Evolutionary conservation across 495 filamentous ascomycete genomes (phyloP), one percentile per base, ranked within the genome.

Genomic region (Tuber aestivum): DNA sequence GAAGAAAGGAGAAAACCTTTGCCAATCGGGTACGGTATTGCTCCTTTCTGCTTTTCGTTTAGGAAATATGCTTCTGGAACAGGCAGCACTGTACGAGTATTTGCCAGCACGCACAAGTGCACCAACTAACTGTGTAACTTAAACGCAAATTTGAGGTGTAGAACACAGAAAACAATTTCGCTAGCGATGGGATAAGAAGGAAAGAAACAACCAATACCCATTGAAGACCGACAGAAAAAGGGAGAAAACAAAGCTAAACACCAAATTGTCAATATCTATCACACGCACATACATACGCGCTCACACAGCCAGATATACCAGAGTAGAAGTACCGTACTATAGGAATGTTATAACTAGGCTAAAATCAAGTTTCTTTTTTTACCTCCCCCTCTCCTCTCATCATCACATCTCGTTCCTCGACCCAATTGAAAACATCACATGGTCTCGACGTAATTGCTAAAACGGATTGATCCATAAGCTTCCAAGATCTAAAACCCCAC

Each of bases 371-470:
- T 61, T 61, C n/a, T 61, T 32, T 27, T 61, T 32, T 16, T 35
- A 35, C 3, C 56, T 18, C 18, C 35, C 12, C 48, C 3, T 35
- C 20, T 32, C n/a, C 23, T 16, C 32, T 20, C 4, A 14, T 3
- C 56, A 20, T 3, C 50, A 61, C 10, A 27, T 14, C 50, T 35
- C 14, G 27, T 65, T 65, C 56, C 56, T 35, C 56, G 18, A 65
- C 56, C 56, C 12, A 65, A 65, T 65, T 18, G 14, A 35, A 5
- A 65, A 65, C 42, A 76, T 80, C 74, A 81, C 79, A 82, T 78
- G 50, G 70, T 82, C 75, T 82, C 80, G 42, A 82, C 81, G 37
- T 82, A 82, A 48, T 82, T 82, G 50, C 81, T 82, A 37, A 65
- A 65, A 69, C 48, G 21, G 0, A 41, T 44, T 18, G 72, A 71